Conservation (phyloP, 495 filamentous ascomycete genomes). For the Penicillium maclennaniae region DNA sequence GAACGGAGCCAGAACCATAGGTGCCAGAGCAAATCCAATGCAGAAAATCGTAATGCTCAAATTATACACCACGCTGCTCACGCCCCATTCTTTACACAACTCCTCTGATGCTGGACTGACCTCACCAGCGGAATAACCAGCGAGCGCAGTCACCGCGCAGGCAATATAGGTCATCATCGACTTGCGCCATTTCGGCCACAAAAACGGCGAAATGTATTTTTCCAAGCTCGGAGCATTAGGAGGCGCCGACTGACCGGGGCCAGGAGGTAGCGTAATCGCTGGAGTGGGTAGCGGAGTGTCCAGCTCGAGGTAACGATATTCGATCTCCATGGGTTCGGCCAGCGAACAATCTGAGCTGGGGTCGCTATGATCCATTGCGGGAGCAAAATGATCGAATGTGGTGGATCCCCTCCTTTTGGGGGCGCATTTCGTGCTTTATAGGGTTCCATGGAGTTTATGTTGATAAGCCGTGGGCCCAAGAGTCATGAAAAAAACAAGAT, state of each 20-base stretch:
- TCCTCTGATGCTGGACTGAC: constrained; percentile 65
- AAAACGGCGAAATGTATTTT: constrained; percentile 65
- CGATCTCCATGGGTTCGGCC: constrained; percentile 42
- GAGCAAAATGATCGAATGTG: constrained; percentile 1
- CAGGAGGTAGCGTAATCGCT: constrained; percentile 33
- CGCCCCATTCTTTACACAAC: constrained; percentile 58
- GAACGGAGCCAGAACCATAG: constrained; percentile 88
- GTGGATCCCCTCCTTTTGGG: background rate
- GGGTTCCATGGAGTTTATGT: background rate
- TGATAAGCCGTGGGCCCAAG: constrained; percentile 4
- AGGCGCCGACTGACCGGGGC: constrained; percentile 36
- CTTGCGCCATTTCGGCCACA: constrained; percentile 69
- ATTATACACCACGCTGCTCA: constrained; percentile 61
- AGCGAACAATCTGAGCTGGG: constrained; percentile 14
- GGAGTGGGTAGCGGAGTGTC: constrained; percentile 62
- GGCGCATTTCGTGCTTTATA: constrained; percentile 3
- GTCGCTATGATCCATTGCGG: constrained; percentile 16
- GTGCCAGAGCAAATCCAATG: constrained; percentile 75
- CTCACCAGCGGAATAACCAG: constrained; percentile 78
- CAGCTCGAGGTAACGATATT: constrained; percentile 69
- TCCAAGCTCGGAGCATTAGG: constrained; percentile 61
- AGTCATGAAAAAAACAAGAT: constrained; percentile 4
- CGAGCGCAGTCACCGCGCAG: constrained; percentile 69
- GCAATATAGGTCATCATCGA: constrained; percentile 68
- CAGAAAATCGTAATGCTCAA: constrained; percentile 84